Base-by-base conservation (phyloP, 192 early-diverging fungal species). In the Linnemannia elongata region DNA sequence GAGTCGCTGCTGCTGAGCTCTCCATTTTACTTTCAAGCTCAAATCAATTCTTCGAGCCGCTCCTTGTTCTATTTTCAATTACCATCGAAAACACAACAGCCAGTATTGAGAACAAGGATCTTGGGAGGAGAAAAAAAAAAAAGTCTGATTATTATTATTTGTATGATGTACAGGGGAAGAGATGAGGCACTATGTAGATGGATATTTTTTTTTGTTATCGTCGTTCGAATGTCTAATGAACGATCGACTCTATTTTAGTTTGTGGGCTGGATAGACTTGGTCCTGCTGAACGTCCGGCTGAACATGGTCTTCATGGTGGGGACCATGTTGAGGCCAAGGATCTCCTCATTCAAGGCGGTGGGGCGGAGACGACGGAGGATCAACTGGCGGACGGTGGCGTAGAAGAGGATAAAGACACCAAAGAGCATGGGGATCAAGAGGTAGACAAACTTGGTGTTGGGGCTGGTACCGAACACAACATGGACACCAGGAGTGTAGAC, bases 351-450 rank as follows among this genome's bases (percentile, higher is more conserved):
- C 85, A 93, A 92, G 55, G 89, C 76, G 41, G 95, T 85, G 1
- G 98, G 97, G 33, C 84, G 88, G 87, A 93, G 78, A 66, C 78
- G 92, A 60, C 94, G 91, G 39, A 94, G 76, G 66, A 97, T 73
- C 42, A 94, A 54, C 72, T 93, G 90, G 55, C 98, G 91, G 24
- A 94, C 44, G 33, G 92, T 91, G 4, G 94, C 91, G 84, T 99
- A 98, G 47, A 91, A 89, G 74, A 97, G 91, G 55, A 98, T 92
- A 9, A 97, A 47, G 9, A 93, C 78, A 15, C 98, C 98, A 86
- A 94, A 96, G 20, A 88, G 97, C n/a, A 98, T 86, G 13, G 97
- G 94, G 77, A 98, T 94, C 55, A 98, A 91, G 96, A 97, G 96
- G 81, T 92, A 95, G 42, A 96, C 82, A 39, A 87, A 87, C n/a